Base-by-base conservation (phyloP, 1,284 basidiomycete genomes). In the Athelia psychrophila region DNA sequence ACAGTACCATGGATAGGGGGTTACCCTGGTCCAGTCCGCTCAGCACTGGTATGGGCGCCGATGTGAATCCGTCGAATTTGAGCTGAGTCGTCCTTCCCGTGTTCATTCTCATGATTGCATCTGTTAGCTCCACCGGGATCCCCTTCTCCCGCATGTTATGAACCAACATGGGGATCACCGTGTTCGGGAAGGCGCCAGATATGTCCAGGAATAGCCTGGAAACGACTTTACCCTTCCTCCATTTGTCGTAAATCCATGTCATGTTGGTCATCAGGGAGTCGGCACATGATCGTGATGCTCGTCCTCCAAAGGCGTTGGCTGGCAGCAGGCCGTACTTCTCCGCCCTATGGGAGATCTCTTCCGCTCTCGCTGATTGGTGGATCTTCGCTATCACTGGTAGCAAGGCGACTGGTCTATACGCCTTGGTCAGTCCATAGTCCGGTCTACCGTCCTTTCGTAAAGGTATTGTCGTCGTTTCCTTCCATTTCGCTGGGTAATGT, bases 341-440 rank as follows among this genome's bases (percentile, higher is more conserved):
- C 6, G 54, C 24, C 44, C 67, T 36, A 53, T 56, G 58, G 24
- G 54, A 40, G 8, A 63, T 32, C 13, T 60, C 44, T 3, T 66
- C 60, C 1, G 70, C 55, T 0, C 68, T 54, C 27, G 61, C 56
- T 8, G 59, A 53, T 1, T 66, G 64, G 0, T 70, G 56, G 3
- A 71, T 54, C 48, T 76, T 76, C 1, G 64, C 64, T 15, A 73
- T 58, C 8, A 63, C 67, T 49, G 68, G 60, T 0, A 71, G 59
- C 1, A 79, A 69, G 0, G 69, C 67, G 0, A 78, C 74, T 0
- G 75, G 76, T 0, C 72, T 56, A 51, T 70, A 76, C 0, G 75
- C 59, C 18, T 66, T 67, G 0, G 73, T 55, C 0, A 60, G 45
- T 0, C 58, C 54, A 58, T 79, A 78, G 55, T 69, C 62, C 0